Evolutionary conservation across 169 alveolate genomes (phyloP), one percentile per base, ranked within the genome.

Genomic region (Gregarina niphandrodes): DNA sequence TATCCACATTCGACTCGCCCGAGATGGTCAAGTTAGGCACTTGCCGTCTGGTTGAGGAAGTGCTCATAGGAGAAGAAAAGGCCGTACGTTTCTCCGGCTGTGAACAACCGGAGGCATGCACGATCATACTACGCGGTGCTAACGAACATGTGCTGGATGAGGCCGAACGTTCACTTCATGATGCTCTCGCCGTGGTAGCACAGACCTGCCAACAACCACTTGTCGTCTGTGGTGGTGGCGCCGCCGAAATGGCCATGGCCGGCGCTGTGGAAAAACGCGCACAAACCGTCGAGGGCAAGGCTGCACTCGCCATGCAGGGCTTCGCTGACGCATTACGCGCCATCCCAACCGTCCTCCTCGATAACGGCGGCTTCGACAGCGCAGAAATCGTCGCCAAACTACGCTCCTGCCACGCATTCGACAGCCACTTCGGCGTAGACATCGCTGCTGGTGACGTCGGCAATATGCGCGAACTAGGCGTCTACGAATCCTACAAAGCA

Each of bases 81-180:
- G 77, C 82, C 37, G 81, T 89, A 31, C 72, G 90, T 32, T 92
- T 92, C 70, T 70, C 93, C 5, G 97, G 97, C 36, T 87, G 97
- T 57, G 57, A 70, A 42, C 64, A 68, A 60, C 82, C 41, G 20
- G 82, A 80, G 64, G 97, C 98, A 18, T 84, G 98, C 61, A 67
- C 93, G 17, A 86, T 92, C 26, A 86, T 92, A 2, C 71, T 93
- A 21, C 73, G 99, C 46, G 99, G 99, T 18, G 95, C 96, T n/a
- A 81, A 95, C 26, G 64, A 84, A n/a, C 99, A 93, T 61, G 80
- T 91, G 17, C 59, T 93, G 40, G 68, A 63, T 40, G 99, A 93
- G 77, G 97, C 97, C 15, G 98, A 93, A 60, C 77, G 99, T 34
- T 81, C 96, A 9, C 72, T 93, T 16, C 99, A 93, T 66, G 99